Percentiles rank a stretch among this genome's conserved stretches.
These are phyloP conservation scores for Borovskyia barvae DNA, from an alignment of 208 protist genomes.

Conservation along the genomic window DNA sequence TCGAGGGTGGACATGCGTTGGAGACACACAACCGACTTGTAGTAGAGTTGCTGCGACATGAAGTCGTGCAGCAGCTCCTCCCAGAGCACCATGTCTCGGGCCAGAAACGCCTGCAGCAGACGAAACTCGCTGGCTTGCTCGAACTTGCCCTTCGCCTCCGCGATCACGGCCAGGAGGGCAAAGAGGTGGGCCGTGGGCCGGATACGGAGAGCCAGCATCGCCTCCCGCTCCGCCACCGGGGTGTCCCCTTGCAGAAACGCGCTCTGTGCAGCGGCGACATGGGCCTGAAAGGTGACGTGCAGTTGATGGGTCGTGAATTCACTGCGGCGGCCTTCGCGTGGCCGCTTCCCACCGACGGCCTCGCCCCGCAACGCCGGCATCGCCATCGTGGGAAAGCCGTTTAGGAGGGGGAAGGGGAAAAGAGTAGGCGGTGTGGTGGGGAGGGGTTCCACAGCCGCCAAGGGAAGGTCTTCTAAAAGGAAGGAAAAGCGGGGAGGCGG, in stretches of 20 bases:
- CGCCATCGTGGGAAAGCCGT: not conserved
- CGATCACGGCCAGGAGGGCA: slow-evolving; percentile 76
- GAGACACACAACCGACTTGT: slow-evolving; percentile 86
- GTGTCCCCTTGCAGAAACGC: slow-evolving; percentile 64
- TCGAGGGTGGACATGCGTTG: slow-evolving; percentile 77
- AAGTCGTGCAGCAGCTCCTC: slow-evolving; percentile 87
- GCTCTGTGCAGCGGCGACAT: slow-evolving; percentile 68
- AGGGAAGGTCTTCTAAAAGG: too few relatives aligned
- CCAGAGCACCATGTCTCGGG: slow-evolving; percentile 75
- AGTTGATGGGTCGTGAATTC: slow-evolving; percentile 57
- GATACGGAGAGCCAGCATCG: slow-evolving; percentile 71
- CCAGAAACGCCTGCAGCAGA: slow-evolving; percentile 84
- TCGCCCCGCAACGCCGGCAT: not conserved
- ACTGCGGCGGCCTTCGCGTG: slow-evolving; percentile 18
- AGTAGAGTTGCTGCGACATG: slow-evolving; percentile 75
- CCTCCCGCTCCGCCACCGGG: slow-evolving; percentile 56
- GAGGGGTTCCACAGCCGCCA: too few relatives aligned
- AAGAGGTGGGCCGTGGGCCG: slow-evolving; percentile 80
- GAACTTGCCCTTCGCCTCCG: slow-evolving; percentile 77
- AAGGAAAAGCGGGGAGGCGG: too few relatives aligned
- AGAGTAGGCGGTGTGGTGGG: too few relatives aligned
- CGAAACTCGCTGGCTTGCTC: slow-evolving; percentile 86
- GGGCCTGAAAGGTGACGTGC: slow-evolving; percentile 55
- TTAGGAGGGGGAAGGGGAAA: not conserved
- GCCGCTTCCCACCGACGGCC: slow-evolving; percentile 15